These are phyloP conservation scores for Kodamaea hsintzibuensis DNA, from an alignment of 805 yeast genomes.

Conservation along the genomic window DNA sequence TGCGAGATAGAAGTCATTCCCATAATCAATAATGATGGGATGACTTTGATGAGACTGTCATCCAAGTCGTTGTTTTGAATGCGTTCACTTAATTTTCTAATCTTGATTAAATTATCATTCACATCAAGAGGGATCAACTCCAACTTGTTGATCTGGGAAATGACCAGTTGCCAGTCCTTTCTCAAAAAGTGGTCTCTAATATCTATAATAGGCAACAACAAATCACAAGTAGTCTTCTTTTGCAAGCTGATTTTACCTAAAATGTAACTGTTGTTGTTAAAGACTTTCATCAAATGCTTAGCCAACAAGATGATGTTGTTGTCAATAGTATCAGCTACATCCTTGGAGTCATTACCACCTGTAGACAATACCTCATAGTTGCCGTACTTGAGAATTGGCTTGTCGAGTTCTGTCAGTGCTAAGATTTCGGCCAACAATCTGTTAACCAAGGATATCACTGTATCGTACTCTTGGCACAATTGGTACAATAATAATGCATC, in stretches of 20 bases:
- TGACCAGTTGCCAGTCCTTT: slow-evolving; percentile 59
- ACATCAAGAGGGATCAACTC: slow-evolving; percentile 63
- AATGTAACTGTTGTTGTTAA: slow-evolving; percentile 59
- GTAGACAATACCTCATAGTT: slow-evolving; percentile 27
- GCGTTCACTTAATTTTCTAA: slow-evolving; percentile 64
- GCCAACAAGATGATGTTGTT: slow-evolving; percentile 50
- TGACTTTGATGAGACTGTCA: slow-evolving; percentile 71
- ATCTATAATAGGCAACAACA: slow-evolving; percentile 64
- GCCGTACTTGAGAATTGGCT: slow-evolving; percentile 49
- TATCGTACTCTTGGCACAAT: slow-evolving; percentile 82
- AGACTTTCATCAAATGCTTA: slow-evolving; percentile 43
- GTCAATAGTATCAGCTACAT: slow-evolving; percentile 41
- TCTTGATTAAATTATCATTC: slow-evolving; percentile 52
- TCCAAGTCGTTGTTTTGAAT: slow-evolving; percentile 60
- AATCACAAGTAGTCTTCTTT: slow-evolving; percentile 64
- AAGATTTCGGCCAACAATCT: slow-evolving; percentile 76
- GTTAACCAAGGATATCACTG: slow-evolving; percentile 74
- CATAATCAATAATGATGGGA: slow-evolving; percentile 78
- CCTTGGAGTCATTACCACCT: slow-evolving; percentile 33
- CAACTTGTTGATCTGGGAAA: slow-evolving; percentile 56
- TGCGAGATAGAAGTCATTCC: slow-evolving; percentile 77
- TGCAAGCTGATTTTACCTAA: slow-evolving; percentile 53
- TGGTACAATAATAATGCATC: slow-evolving; percentile 88
- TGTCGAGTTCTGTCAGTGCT: slow-evolving; percentile 67
- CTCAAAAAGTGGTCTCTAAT: slow-evolving; percentile 61